Evolutionary conservation across 129 eudicot genomes (phyloP), one percentile per base, ranked within the genome.

Genomic region (Flaveria linearis): DNA sequence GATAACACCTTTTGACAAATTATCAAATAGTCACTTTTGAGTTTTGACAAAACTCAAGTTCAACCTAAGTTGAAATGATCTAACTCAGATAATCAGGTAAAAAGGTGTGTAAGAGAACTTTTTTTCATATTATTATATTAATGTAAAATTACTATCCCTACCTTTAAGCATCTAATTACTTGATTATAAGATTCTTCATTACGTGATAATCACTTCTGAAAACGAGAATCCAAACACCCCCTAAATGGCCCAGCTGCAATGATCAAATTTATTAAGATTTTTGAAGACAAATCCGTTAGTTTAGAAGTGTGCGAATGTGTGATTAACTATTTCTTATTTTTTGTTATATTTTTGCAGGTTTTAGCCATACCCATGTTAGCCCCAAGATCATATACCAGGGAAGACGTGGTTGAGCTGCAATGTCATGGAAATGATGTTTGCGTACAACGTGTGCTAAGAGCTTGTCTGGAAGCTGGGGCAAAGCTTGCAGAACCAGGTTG

Each of bases 401-500:
- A 94, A 81, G 99, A 94, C 78, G 97, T 94, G 73, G 82, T 94
- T 60, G 99, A 94, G 87, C 85, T 94, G 64, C 99, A 94, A 65
- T 94, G 99, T 78, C 99, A 94, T 80, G 99, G 99, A 18, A 91
- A 76, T 80, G 99, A 94, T 51, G 94, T 94, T 46, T 94, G 99
- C 72, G 69, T 94, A 60, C 87, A 83, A 20, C 99, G 99, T 51
- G 99, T 94, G 58, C 71, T 94, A 80, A 87, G 96, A 86, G 91
- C 88, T 68, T 94, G 99, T 56, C 75, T 94, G 5, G 96, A 94
- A 70, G 93, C 97, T 46, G 99, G 99, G 25, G 99, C 99, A 15
- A 89, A 86, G 71, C 96, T 91, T 84, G 99, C 99, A 2, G 96
- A 94, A 72, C 97, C 99, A 87, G 99, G 99, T 94, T 68, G 33